Percentiles rank a stretch among this genome's conserved stretches.
phyloP scores from a whole-genome alignment of 225 moss, liverwort and hornwort species.

The Sphagnum tenellum region DNA sequence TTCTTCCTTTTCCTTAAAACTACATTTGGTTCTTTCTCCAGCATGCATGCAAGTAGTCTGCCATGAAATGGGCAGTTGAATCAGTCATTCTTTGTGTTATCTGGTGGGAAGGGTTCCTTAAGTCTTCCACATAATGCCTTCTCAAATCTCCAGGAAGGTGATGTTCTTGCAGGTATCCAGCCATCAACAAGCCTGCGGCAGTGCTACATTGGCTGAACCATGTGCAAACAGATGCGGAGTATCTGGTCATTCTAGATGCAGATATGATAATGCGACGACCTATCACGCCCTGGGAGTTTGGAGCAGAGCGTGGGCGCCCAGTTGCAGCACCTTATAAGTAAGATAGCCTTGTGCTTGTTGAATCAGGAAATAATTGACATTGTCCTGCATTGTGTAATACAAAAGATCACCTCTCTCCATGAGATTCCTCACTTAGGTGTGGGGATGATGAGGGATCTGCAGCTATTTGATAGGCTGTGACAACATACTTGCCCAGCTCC shows the following conservation, averaged over 20 bases:
- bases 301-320: constrained; percentile 61
- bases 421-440: background rate
- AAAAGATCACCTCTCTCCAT: too few relatives aligned
- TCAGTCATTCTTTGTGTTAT: too few relatives aligned
- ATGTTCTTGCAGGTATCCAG: constrained; percentile 66
- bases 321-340: constrained; percentile 88
- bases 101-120: too few relatives aligned
- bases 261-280: constrained; percentile 87
- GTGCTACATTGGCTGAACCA: constrained; percentile 97
- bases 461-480: constrained; percentile 94
- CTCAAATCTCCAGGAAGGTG: background rate
- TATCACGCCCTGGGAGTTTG: constrained; percentile 87
- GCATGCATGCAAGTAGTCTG: too few relatives aligned
- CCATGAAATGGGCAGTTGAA: too few relatives aligned
- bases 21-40: too few relatives aligned
- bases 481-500: constrained; percentile 73
- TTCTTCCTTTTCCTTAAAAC: background rate
- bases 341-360: constrained; percentile 1
- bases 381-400: too few relatives aligned
- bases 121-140: too few relatives aligned
- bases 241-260: constrained; percentile 80
- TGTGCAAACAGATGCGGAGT: constrained; percentile 75
- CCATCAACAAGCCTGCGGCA: constrained; percentile 95
- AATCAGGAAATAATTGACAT: too few relatives aligned
- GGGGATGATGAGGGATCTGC: constrained; percentile 13